These are phyloP conservation scores for Polymyxa betae DNA, from an alignment of 208 protist genomes.

Conservation along the genomic window DNA sequence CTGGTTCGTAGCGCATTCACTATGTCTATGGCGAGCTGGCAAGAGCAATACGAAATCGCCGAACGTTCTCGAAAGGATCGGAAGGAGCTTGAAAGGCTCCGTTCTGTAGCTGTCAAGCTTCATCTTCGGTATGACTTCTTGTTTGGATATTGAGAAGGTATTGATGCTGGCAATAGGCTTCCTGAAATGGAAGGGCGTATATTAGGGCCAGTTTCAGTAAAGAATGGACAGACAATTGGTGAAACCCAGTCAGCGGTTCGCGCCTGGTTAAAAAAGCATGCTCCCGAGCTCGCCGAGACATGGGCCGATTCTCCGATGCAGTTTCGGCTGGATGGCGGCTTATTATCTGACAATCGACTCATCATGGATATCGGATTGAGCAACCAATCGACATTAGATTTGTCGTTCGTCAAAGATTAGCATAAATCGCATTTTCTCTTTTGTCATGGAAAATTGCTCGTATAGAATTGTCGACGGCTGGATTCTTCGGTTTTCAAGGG, in stretches of 20 bases:
- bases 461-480: too few species aligned
- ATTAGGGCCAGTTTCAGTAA: background rate
- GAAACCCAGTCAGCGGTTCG: background rate
- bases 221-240: slow-evolving; percentile 39
- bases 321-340: background rate
- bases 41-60: background rate
- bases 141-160: background rate
- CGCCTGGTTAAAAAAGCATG: background rate
- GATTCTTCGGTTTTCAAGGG: too few species aligned
- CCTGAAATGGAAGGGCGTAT: background rate
- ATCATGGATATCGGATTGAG: background rate
- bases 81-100: background rate
- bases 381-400: background rate
- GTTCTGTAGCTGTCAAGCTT: background rate
- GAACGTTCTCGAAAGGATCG: background rate
- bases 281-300: background rate
- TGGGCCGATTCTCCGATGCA: background rate
- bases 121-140: slow-evolving; percentile 3
- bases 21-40: background rate
- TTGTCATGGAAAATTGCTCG: too few species aligned
- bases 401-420: background rate
- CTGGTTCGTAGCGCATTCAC: background rate
- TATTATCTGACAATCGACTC: background rate
- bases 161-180: background rate
- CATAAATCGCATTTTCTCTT: too few species aligned